Conservation (phyloP, 768 basidiomycete genomes). For the Mycena vulgaris region DNA sequence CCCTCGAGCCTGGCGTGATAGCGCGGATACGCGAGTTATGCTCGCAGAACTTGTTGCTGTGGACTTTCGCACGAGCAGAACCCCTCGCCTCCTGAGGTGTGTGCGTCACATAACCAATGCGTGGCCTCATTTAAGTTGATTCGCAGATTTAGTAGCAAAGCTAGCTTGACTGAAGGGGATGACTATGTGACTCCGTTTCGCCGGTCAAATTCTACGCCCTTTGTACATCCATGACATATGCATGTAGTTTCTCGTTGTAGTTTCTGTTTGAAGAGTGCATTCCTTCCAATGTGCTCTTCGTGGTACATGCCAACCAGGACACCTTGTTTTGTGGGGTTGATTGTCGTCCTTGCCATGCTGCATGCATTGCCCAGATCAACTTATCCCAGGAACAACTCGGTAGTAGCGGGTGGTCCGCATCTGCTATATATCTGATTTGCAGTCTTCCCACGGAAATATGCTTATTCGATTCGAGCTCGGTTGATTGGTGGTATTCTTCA, state of each 20-base stretch:
- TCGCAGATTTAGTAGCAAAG: conserved; percentile 15
- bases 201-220: conserved; percentile 7
- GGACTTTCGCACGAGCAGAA: conserved; percentile 20
- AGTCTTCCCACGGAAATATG: too few species aligned
- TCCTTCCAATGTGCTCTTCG: conserved; percentile 5
- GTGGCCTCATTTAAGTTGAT: conserved; percentile 10
- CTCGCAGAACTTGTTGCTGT: conserved; percentile 15
- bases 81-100: conserved; percentile 16
- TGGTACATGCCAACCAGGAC: conserved; percentile 16
- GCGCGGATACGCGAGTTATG: conserved; percentile 26
- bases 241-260: conserved; percentile 14
- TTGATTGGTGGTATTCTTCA: too few species aligned
- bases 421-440: too few species aligned
- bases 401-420: too few species aligned
- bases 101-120: conserved; percentile 20
- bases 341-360: conserved; percentile 17
- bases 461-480: too few species aligned
- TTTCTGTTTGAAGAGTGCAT: conserved; percentile 10
- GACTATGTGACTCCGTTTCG: conserved; percentile 1
- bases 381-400: conserved; percentile 1
- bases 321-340: conserved; percentile 10
- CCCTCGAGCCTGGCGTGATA: conserved; percentile 17
- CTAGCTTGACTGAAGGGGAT: conserved; percentile 14
- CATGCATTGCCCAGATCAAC: conserved; percentile 9
- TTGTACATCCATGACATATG: conserved; percentile 9